Conservation (phyloP, 1,139 yeast species). For the Debaryomyces coudertii region DNA sequence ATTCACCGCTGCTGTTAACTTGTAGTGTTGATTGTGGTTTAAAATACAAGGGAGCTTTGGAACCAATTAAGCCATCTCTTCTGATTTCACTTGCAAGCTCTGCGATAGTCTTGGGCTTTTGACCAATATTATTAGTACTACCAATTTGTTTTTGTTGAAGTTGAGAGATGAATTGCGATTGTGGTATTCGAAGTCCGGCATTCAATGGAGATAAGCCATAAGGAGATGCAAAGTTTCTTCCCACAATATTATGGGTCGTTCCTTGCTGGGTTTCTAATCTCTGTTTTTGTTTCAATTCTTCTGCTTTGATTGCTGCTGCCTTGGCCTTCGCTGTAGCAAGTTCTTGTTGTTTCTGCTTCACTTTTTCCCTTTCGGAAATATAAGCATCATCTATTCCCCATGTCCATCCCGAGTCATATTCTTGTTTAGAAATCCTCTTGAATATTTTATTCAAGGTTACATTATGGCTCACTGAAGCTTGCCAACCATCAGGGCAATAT, state of each 20-base stretch:
- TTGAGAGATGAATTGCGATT: conserved; percentile 30
- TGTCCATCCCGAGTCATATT: conserved; percentile 64
- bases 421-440: conserved; percentile 67
- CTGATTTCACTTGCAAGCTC: conserved; percentile 59
- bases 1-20: conserved; percentile 14
- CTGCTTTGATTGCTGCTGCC: conserved; percentile 57
- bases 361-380: conserved; percentile 77
- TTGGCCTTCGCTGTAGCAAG: conserved; percentile 60
- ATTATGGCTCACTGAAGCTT: conserved; percentile 87
- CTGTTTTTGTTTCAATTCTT: conserved; percentile 51
- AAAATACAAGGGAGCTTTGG: conserved; percentile 42
- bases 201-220: conserved; percentile 26
- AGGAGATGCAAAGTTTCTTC: conserved; percentile 30
- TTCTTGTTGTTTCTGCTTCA: conserved; percentile 69
- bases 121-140: conserved; percentile 22
- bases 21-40: conserved; percentile 27
- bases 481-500: conserved; percentile 98
- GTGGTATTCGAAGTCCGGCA: conserved; percentile 21
- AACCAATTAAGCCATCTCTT: conserved; percentile 34
- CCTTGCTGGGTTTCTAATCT: conserved; percentile 35
- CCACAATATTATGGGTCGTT: conserved; percentile 29
- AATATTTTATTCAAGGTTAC: conserved; percentile 84
- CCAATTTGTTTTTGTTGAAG: conserved; percentile 23
- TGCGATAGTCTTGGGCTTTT: conserved; percentile 53
- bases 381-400: conserved; percentile 91